phyloP scores from a whole-genome alignment of 208 protist genomes.

The Trypanosoma conorhini region DNA sequence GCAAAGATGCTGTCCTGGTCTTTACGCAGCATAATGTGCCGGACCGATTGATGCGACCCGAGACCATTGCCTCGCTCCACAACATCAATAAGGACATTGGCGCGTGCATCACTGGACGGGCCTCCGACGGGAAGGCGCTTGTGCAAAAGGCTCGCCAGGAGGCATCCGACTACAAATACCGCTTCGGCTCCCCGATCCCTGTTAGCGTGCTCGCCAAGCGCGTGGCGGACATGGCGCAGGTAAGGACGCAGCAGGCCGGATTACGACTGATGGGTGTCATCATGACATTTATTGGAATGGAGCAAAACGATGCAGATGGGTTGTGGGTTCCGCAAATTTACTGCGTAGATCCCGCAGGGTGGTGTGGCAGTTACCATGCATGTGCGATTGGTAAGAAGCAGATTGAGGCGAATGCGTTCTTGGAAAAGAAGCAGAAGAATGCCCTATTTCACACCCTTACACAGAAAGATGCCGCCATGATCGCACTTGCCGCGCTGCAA shows the following conservation, averaged over 20 bases:
- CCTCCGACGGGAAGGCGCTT: slow-evolving; percentile 90
- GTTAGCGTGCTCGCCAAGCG: slow-evolving; percentile 95
- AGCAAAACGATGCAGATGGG: slow-evolving; percentile 88
- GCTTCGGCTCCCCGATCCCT: slow-evolving; percentile 97
- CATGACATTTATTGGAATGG: slow-evolving; percentile 94
- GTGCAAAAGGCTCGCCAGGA: slow-evolving; percentile 95
- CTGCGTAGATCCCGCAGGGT: slow-evolving; percentile 96
- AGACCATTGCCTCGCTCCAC: slow-evolving; percentile 96
- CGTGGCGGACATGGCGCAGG: slow-evolving; percentile 96
- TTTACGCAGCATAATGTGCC: slow-evolving; percentile 98
- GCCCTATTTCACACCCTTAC: slow-evolving; percentile 74
- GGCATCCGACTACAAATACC: slow-evolving; percentile 96
- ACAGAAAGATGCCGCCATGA: slow-evolving; percentile 83
- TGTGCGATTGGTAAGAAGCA: slow-evolving; percentile 94
- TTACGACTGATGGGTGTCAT: slow-evolving; percentile 94
- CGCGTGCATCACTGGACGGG: slow-evolving; percentile 95
- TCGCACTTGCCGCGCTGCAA: slow-evolving; percentile 80
- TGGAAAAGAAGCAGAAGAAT: slow-evolving; percentile 97
- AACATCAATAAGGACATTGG: slow-evolving; percentile 94
- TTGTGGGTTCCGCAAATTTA: slow-evolving; percentile 89
- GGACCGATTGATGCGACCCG: slow-evolving; percentile 97
- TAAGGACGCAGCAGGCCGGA: slow-evolving; percentile 98
- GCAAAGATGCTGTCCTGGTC: slow-evolving; percentile 94
- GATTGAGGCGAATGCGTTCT: slow-evolving; percentile 94
- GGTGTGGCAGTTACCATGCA: slow-evolving; percentile 92